These are phyloP conservation scores for Actinomortierella ambigua DNA, from an alignment of 371 early-diverging fungal species.

Conservation along the genomic window DNA sequence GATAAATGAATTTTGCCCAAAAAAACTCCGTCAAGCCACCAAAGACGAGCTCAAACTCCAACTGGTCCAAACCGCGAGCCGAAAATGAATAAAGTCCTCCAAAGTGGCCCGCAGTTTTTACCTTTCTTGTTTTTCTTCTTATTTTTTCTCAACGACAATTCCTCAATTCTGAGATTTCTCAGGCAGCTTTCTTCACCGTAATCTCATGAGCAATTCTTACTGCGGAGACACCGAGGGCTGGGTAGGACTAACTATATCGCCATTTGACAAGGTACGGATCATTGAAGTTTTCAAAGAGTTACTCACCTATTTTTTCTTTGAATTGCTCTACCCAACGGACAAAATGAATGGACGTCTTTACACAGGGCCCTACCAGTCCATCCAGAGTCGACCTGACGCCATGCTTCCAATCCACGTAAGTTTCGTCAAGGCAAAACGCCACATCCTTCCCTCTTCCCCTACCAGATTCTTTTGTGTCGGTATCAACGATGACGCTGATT, in stretches of 20 bases:
- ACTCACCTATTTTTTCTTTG: not conserved
- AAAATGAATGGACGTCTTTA: too few relatives aligned
- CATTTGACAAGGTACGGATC: not conserved
- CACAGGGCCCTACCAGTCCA: slow-evolving; percentile 10
- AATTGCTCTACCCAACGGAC: not conserved
- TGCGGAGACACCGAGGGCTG: slow-evolving; percentile 1
- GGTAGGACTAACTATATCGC: too few relatives aligned
- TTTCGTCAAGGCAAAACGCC: too few relatives aligned
- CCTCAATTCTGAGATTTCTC: not conserved
- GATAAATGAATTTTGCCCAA: too few relatives aligned
- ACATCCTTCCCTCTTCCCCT: too few relatives aligned
- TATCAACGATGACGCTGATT: too few relatives aligned
- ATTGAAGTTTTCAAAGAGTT: not conserved
- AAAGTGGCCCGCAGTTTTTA: too few relatives aligned
- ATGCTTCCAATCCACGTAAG: slow-evolving; percentile 27
- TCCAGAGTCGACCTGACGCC: slow-evolving; percentile 25
- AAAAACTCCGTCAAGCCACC: too few relatives aligned
- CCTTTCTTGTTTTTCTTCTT: not conserved
- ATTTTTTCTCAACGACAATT: not conserved
- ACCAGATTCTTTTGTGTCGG: too few relatives aligned
- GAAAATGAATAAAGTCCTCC: too few relatives aligned
- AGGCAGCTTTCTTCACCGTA: not conserved
- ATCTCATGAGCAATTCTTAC: not conserved
- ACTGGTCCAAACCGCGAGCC: too few relatives aligned
- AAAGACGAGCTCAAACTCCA: too few relatives aligned